Percentiles rank a stretch among this genome's conserved stretches.
Conservation (phyloP, 169 alveolate species). For the Cryptosporidium ryanae region DNA sequence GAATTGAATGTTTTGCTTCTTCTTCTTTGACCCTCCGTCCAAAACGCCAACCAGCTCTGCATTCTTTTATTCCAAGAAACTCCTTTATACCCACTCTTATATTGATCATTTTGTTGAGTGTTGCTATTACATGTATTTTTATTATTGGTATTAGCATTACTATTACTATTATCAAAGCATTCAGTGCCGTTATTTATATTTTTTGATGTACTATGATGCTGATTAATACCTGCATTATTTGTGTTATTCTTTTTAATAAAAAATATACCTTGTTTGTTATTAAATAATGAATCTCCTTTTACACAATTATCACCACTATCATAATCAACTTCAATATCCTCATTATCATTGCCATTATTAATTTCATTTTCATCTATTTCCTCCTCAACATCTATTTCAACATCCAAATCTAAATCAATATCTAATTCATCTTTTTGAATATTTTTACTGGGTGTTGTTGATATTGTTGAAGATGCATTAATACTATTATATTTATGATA, state of each 20-base stretch:
- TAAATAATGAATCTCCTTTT: slow-evolving; percentile 26
- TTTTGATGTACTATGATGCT: no score
- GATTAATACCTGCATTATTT: background rate
- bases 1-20: slow-evolving; percentile 68
- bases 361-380: slow-evolving; percentile 49
- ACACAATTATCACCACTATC: background rate
- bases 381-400: slow-evolving; percentile 37
- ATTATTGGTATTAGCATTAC: background rate
- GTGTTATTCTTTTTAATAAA: slow-evolving; percentile 52
- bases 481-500: slow-evolving; percentile 22
- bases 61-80: slow-evolving; percentile 71
- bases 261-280: slow-evolving; percentile 31
- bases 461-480: slow-evolving; percentile 22
- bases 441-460: slow-evolving; percentile 37
- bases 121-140: background rate
- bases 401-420: slow-evolving; percentile 57
- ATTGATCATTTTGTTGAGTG: slow-evolving; percentile 12
- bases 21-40: slow-evolving; percentile 69
- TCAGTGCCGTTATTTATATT: no score
- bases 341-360: slow-evolving; percentile 1
- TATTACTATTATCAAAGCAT: background rate
- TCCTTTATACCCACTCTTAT: slow-evolving; percentile 62
- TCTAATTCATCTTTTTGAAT: slow-evolving; percentile 9
- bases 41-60: slow-evolving; percentile 71
- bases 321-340: background rate